Base-by-base conservation (phyloP, 2,329 filamentous ascomycete genomes). In the Phaeophleospora eucalypticola region DNA sequence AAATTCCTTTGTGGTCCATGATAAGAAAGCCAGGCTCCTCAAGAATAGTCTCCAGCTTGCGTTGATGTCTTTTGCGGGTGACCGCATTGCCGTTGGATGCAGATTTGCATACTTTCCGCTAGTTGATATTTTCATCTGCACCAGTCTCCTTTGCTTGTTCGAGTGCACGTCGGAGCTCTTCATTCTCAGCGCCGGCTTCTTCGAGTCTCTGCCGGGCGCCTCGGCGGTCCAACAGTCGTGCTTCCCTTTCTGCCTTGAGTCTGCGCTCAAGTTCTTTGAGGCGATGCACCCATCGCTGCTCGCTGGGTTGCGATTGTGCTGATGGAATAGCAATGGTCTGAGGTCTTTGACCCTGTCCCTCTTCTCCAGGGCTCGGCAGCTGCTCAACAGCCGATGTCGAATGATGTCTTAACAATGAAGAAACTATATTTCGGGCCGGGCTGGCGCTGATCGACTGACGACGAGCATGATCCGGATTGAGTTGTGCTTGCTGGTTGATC, bases 171-270 rank as follows among this genome's bases (percentile, higher is more conserved):
- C 80, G 74, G 50, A 93, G 68, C 55, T 86, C 81, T 56, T 84
- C 79, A 62, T 89, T 89, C 70, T 89, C 84, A 44, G 78, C 73
- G 63, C 83, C 79, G n/a, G 85, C 78, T 51, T 89, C 86, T 48
- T 89, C 84, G 0, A 95, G 70, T 43, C 91, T 75, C 70, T 89
- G 86, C 45, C 87, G 75, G 20, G 91, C 91, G 18, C 89, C 89
- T 39, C 80, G 85, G 3, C 93, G 81, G 69, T 98, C 93, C 48
- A 95, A 74, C 43, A 94, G 74, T 36, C 93, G 75, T 1, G 84
- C 89, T 68, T 97, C 93, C 12, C 93, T 75, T 71, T 98, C 93
- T 37, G 87, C 83, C 67, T 95, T 95, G 15, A 98, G 75, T 58
- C 94, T 82, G 56, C 84, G 79, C 73, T 98, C 93, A 57, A 97